Evolutionary conservation across 768 basidiomycete genomes (phyloP).

Genomic region (Russula sp.): DNA sequence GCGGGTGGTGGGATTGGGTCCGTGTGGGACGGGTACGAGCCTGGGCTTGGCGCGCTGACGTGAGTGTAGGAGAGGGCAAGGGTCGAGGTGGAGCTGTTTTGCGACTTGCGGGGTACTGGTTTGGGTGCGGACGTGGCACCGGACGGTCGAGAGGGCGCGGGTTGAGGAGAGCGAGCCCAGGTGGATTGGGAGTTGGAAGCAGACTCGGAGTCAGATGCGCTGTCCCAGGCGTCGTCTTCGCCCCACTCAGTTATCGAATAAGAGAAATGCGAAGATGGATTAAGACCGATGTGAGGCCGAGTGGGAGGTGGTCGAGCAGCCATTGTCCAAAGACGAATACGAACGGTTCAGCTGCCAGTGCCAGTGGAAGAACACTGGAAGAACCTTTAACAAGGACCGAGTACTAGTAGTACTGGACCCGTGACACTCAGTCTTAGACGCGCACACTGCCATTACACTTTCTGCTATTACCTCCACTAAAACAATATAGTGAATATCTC

Average conservation of each 20-base stretch:
- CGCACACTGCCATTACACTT: too few relatives aligned
- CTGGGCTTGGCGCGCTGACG: slow-evolving; percentile 21
- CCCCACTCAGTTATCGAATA: slow-evolving; percentile 27
- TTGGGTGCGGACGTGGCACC: slow-evolving; percentile 10
- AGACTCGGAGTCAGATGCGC: slow-evolving; percentile 30
- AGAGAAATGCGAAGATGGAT: slow-evolving; percentile 23
- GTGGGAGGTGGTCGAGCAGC: slow-evolving; percentile 27
- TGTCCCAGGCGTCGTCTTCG: slow-evolving; percentile 35
- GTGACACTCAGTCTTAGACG: not conserved
- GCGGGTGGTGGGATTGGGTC: slow-evolving; percentile 14
- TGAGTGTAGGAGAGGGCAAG: slow-evolving; percentile 25
- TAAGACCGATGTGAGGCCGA: slow-evolving; percentile 25
- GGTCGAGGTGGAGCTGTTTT: slow-evolving; percentile 23
- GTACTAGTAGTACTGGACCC: not conserved
- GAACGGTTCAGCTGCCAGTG: too few relatives aligned
- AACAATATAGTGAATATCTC: slow-evolving; percentile 9
- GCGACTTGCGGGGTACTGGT: slow-evolving; percentile 19
- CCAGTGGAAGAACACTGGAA: too few relatives aligned
- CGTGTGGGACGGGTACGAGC: slow-evolving; percentile 19
- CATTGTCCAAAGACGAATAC: not conserved
- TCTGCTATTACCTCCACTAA: slow-evolving; percentile 1
- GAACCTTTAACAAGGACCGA: not conserved
- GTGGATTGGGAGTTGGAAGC: slow-evolving; percentile 10
- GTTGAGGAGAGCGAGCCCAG: slow-evolving; percentile 18
- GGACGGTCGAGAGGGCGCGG: slow-evolving; percentile 5